These are phyloP conservation scores for Aspergillus incahuasiensis DNA, from an alignment of 495 filamentous ascomycete species.

Conservation along the genomic window DNA sequence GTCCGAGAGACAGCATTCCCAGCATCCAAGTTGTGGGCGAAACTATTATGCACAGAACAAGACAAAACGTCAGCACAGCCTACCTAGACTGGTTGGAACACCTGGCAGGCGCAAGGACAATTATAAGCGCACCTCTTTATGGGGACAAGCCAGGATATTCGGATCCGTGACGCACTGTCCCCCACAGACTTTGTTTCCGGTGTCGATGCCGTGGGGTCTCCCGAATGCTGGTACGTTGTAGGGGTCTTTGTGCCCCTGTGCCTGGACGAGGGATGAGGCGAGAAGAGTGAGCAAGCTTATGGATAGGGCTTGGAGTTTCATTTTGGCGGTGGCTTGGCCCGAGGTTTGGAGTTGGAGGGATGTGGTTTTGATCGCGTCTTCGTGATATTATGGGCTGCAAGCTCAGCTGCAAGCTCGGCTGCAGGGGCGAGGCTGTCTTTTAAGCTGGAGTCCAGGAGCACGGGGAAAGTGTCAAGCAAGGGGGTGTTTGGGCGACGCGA, in stretches of 20 bases:
- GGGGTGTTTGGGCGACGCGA: not conserved
- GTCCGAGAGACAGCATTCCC: conserved; percentile 16
- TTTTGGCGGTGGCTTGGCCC: not conserved
- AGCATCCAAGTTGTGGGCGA: conserved; percentile 10
- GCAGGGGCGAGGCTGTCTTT: not conserved
- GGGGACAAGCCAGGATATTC: not conserved
- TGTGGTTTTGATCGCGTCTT: not conserved
- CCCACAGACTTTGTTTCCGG: not conserved
- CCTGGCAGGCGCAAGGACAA: too few species aligned
- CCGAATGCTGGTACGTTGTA: not conserved
- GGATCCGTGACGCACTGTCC: not conserved
- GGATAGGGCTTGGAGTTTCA: not conserved
- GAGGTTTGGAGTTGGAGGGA: not conserved
- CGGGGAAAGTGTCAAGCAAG: not conserved
- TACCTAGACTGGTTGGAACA: too few species aligned
- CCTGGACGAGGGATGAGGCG: not conserved
- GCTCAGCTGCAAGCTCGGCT: too few species aligned
- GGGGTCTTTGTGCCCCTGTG: not conserved
- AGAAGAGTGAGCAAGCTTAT: not conserved
- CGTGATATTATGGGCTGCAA: not conserved
- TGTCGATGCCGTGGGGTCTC: not conserved
- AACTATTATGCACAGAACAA: conserved; percentile 3
- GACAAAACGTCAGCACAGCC: too few species aligned
- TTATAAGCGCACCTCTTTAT: not conserved
- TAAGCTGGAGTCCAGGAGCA: too few species aligned